phyloP scores from a whole-genome alignment of 768 basidiomycete species.

The Panellus pusillus region DNA sequence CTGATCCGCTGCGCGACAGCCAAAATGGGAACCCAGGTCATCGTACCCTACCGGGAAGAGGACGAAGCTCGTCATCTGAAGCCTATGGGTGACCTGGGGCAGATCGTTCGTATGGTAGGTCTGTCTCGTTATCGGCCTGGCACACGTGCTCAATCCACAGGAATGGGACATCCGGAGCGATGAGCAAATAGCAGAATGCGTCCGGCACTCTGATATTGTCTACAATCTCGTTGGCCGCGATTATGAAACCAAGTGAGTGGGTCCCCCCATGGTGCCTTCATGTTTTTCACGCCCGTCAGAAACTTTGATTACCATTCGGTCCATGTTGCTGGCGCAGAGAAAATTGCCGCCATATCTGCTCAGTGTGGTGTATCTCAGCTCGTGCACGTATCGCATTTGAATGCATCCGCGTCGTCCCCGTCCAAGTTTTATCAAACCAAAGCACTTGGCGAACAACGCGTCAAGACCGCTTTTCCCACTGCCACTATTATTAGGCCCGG shows the following conservation, averaged over 20 bases:
- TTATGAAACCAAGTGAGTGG: conserved; percentile 87
- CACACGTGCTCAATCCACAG: conserved; percentile 39
- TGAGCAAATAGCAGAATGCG: conserved; percentile 88
- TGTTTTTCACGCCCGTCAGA: conserved; percentile 42
- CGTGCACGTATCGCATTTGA: conserved; percentile 94
- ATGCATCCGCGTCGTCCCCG: conserved; percentile 75
- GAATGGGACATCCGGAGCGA: conserved; percentile 96
- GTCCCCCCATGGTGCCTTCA: conserved; percentile 7
- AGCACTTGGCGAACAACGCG: conserved; percentile 84
- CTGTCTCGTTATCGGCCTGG: background rate
- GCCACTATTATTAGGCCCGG: conserved; percentile 90
- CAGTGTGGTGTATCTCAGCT: conserved; percentile 78
- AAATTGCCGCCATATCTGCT: conserved; percentile 82
- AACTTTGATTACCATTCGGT: conserved; percentile 86
- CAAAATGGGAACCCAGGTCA: conserved; percentile 88
- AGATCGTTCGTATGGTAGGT: conserved; percentile 90
- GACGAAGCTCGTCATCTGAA: conserved; percentile 88
- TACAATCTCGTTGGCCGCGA: conserved; percentile 95
- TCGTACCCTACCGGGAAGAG: conserved; percentile 93
- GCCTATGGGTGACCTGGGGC: conserved; percentile 95
- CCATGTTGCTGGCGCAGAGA: conserved; percentile 78
- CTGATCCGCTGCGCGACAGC: conserved; percentile 44
- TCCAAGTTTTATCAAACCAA: conserved; percentile 90
- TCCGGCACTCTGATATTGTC: conserved; percentile 93
- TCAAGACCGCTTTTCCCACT: conserved; percentile 76